Evolutionary conservation across 2,329 filamentous ascomycete genomes (phyloP), one percentile per base, ranked within the genome.

Genomic region (Nemania serpens): DNA sequence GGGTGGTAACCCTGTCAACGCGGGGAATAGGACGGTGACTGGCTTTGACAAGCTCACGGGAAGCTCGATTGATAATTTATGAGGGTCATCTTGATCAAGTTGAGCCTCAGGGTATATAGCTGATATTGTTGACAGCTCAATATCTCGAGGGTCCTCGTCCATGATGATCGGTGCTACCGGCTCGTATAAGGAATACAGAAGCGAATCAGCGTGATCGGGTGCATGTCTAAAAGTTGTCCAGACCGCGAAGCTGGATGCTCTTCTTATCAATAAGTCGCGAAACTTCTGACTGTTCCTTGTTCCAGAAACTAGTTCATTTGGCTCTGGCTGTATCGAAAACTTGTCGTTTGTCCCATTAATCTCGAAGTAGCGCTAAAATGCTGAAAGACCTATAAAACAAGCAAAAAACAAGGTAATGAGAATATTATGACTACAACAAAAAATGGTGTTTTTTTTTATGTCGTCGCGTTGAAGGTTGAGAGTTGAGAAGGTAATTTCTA

Each of bases 101-200:
- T 78, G 78, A 13, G 90, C 82, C 73, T 90, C 88, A n/a, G 87
- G 87, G 65, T 83, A 90, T 68, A 90, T 90, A 63, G 86, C 85
- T 58, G 80, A 76, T 58, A 90, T 80, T 13, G 85, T 82, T 68
- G 80, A 82, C 56, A 90, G 78, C 77, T 90, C 87, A 48, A 81
- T 77, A 56, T 79, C 74, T 51, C 87, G 85, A 64, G 80, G 82
- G 68, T 83, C 80, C 64, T 74, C 75, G 51, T 66, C 75, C 57
- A 67, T 66, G 51, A 64, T 70, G 73, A 77, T 55, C 36, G 1
- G 53, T 39, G 63, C 64, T 68, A 70, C 62, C 67, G 61, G 53
- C 47, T 67, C 33, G 56, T 59, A 63, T 64, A 54, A 46, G 64
- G 52, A 49, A 49, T 52, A 58, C 29, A 55, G 22, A 64, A 62